phyloP scores from a whole-genome alignment of 2,329 filamentous ascomycete species.

The Orbilia blumenaviensis region DNA sequence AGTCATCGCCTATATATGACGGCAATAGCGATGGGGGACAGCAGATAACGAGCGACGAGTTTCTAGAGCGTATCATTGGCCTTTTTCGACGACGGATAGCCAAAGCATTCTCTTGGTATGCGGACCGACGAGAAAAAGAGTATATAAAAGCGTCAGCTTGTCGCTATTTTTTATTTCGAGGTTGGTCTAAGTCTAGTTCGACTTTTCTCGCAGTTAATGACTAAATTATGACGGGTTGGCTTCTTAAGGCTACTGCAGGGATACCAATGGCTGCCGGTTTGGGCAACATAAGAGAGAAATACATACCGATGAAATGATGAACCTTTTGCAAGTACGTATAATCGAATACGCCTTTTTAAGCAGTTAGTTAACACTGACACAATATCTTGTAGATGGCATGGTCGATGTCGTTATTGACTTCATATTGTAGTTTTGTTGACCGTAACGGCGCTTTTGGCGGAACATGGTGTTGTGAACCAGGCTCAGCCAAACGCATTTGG shows the following conservation, averaged over 20 bases:
- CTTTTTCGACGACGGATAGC: neutral
- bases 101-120: neutral
- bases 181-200: neutral
- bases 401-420: conserved; percentile 3
- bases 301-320: neutral
- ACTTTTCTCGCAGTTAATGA: no score
- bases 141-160: neutral
- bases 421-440: neutral
- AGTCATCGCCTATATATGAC: neutral
- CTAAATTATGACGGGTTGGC: no score
- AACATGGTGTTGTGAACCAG: no score
- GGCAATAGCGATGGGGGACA: neutral
- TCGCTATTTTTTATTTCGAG: neutral
- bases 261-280: neutral
- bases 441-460: neutral
- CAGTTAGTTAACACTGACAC: neutral
- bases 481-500: no score
- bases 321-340: neutral
- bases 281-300: neutral
- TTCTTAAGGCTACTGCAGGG: neutral
- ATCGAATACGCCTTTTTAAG: neutral
- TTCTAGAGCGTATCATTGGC: neutral
- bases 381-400: neutral
- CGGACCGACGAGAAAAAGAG: neutral
- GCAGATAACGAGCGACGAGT: neutral